Evolutionary conservation across 768 basidiomycete genomes (phyloP).

Genomic region (Chalciporus chontae): DNA sequence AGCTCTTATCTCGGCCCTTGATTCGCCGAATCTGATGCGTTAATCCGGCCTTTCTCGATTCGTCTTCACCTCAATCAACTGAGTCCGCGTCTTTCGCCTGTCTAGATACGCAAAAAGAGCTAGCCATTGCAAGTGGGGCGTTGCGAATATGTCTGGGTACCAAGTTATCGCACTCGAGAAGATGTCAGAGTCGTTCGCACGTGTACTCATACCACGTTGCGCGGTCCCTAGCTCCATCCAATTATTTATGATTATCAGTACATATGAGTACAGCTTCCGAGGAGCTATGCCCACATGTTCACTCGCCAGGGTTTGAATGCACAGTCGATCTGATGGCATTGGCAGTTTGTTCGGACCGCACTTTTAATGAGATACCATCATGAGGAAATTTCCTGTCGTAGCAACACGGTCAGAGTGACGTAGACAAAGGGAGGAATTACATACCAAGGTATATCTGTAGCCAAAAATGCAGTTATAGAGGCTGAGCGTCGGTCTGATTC

Average conservation of each 20-base stretch:
- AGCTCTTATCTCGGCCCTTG: too few relatives aligned
- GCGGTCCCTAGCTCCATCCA: too few relatives aligned
- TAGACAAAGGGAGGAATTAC: neutral
- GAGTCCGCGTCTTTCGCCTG: neutral
- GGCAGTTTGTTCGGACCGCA: slow-evolving; percentile 3
- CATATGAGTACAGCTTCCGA: too few relatives aligned
- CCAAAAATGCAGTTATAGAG: slow-evolving; percentile 1
- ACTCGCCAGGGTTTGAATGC: neutral
- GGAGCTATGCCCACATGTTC: neutral
- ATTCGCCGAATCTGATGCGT: too few relatives aligned
- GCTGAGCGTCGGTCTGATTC: neutral
- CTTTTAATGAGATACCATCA: slow-evolving; percentile 1
- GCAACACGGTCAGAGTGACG: neutral
- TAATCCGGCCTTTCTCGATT: too few relatives aligned
- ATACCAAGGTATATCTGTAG: slow-evolving; percentile 6
- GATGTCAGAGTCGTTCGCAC: too few relatives aligned
- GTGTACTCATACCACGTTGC: too few relatives aligned
- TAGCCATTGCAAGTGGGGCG: neutral
- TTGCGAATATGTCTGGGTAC: neutral
- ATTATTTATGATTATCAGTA: too few relatives aligned
- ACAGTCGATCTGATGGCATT: slow-evolving; percentile 1
- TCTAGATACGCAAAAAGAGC: too few relatives aligned
- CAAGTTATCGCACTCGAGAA: too few relatives aligned
- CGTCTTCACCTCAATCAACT: too few relatives aligned
- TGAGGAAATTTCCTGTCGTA: slow-evolving; percentile 4